phyloP scores from a whole-genome alignment of 345 rosid genomes.

The Sonneratia caseolaris region DNA sequence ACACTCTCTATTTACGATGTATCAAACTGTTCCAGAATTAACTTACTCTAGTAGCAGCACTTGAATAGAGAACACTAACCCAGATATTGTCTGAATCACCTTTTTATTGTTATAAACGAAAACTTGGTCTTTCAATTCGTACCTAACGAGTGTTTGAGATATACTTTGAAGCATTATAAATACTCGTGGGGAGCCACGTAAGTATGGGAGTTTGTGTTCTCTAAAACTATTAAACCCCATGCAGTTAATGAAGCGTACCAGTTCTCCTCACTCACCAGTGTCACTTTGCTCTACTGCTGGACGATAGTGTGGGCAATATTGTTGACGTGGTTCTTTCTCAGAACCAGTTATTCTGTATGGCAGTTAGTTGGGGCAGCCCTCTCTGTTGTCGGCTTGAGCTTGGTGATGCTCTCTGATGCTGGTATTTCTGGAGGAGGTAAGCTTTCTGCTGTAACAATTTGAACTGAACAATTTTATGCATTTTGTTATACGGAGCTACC shows the following conservation, averaged over 20 bases:
- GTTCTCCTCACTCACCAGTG: conserved; percentile 52
- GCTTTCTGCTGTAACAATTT: background rate
- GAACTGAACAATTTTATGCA: background rate
- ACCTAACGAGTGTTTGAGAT: background rate
- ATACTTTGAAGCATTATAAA: background rate
- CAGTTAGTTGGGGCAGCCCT: conserved; percentile 44
- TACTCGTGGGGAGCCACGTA: too few relatives aligned
- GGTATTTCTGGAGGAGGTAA: conserved; percentile 53
- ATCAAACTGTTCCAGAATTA: background rate
- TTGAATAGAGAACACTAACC: background rate
- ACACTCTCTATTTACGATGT: background rate
- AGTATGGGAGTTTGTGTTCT: conserved; percentile 1
- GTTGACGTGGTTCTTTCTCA: conserved; percentile 42
- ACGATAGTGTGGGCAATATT: conserved; percentile 45
- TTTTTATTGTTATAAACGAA: too few relatives aligned
- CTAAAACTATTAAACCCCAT: background rate
- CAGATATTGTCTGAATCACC: too few relatives aligned
- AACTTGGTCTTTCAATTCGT: background rate
- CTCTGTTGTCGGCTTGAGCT: conserved; percentile 47
- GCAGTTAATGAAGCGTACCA: conserved; percentile 60
- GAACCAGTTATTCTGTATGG: conserved; percentile 41
- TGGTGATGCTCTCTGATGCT: conserved; percentile 50
- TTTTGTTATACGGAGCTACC: background rate
- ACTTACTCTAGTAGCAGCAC: background rate
- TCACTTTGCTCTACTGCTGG: conserved; percentile 48